Percentiles rank a stretch among this genome's conserved stretches.
Conservation (phyloP, 768 basidiomycete genomes). For the Punctularia strigosozonata region DNA sequence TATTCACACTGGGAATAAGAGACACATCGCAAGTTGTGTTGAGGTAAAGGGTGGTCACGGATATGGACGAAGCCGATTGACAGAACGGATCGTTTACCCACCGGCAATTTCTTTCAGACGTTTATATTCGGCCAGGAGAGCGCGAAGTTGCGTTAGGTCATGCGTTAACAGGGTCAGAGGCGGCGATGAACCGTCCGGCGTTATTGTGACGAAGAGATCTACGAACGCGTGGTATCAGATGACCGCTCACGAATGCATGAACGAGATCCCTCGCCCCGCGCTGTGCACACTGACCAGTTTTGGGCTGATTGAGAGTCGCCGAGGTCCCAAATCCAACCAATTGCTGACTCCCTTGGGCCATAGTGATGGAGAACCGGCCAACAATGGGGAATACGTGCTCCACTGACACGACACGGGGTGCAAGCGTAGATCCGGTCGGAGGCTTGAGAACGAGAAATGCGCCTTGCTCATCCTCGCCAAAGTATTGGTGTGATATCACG, state of each 20-base stretch:
- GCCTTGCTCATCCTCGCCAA: conserved; percentile 45
- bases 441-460: conserved; percentile 32
- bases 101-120: conserved; percentile 40
- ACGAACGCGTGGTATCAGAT: neutral
- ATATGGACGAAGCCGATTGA: conserved; percentile 9
- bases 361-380: conserved; percentile 37
- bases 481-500: conserved; percentile 28
- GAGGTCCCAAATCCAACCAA: conserved; percentile 22
- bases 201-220: conserved; percentile 49
- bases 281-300: conserved; percentile 23
- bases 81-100: conserved; percentile 15
- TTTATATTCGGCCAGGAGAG: conserved; percentile 43
- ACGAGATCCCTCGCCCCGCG: neutral
- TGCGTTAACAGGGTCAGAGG: conserved; percentile 34
- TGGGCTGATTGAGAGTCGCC: conserved; percentile 14
- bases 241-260: neutral
- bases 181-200: conserved; percentile 8
- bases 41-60: no score
- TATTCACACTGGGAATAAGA: no score
- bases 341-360: conserved; percentile 40
- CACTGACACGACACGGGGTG: conserved; percentile 26
- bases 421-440: conserved; percentile 13
- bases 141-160: conserved; percentile 34
- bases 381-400: conserved; percentile 47
- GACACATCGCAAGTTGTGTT: no score